A percentile compares a stretch with the other conserved stretches of the same genome.
Conservation (phyloP, 345 rosid species). For the Citropsis articulata region DNA sequence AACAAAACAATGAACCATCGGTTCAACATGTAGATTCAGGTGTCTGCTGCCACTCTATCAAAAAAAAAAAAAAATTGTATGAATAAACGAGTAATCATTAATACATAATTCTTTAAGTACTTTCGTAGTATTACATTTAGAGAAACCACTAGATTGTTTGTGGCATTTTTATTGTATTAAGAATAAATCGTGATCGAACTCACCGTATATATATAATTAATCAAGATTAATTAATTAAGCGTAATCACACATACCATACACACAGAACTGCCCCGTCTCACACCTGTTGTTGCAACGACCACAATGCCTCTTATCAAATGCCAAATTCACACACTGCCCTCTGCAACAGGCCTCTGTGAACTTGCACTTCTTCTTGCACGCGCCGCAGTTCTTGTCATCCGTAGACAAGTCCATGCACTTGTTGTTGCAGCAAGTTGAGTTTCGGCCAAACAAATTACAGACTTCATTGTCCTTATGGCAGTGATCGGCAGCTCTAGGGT, state of each 20-base stretch:
- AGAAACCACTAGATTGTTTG: background rate
- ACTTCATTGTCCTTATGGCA: constrained; percentile 46
- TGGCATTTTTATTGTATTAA: constrained; percentile 28
- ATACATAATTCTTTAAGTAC: background rate
- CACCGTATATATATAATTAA: too few relatives aligned
- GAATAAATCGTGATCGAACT: constrained; percentile 18
- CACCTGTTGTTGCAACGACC: constrained; percentile 69
- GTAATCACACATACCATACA: constrained; percentile 76
- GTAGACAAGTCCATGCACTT: constrained; percentile 54
- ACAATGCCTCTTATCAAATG: constrained; percentile 72
- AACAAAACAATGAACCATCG: background rate
- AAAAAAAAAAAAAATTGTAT: background rate
- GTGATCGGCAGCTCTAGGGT: constrained; percentile 72
- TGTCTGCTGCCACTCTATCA: too few relatives aligned
- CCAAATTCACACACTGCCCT: constrained; percentile 54
- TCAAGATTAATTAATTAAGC: constrained; percentile 27
- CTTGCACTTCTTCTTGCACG: constrained; percentile 65
- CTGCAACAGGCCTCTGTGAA: constrained; percentile 64
- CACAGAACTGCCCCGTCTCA: constrained; percentile 35
- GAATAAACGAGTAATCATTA: background rate
- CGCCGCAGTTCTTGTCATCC: constrained; percentile 64
- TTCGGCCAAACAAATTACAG: constrained; percentile 32
- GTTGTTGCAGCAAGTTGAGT: constrained; percentile 71
- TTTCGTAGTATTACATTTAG: background rate
- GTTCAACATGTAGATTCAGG: too few relatives aligned